Evolutionary conservation across 495 filamentous ascomycete genomes (phyloP).

Genomic region (Corynascus novoguineensis): DNA sequence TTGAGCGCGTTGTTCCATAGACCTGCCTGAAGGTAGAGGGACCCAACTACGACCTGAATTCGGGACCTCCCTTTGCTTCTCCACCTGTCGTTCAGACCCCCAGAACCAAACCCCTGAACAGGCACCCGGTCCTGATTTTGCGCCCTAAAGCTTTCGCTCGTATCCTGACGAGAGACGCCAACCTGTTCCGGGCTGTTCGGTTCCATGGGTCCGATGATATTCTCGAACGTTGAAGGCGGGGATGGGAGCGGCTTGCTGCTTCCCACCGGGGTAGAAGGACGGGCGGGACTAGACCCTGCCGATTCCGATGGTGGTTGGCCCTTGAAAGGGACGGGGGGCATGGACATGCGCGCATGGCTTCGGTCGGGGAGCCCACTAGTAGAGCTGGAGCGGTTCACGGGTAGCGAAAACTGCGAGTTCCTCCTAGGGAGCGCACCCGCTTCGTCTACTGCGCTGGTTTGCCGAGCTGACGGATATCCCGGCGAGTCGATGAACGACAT

Average conservation of each 20-base stretch:
- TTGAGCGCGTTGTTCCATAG: constrained; percentile 85
- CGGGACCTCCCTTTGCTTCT: constrained; percentile 80
- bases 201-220: constrained; percentile 48
- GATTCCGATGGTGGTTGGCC: constrained; percentile 30
- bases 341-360: constrained; percentile 66
- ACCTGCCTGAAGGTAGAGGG: constrained; percentile 80
- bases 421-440: constrained; percentile 37
- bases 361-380: constrained; percentile 43
- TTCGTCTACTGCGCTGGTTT: constrained; percentile 38
- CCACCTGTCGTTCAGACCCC: constrained; percentile 63
- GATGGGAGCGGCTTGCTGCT: constrained; percentile 44
- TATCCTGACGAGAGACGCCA: constrained; percentile 27
- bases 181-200: constrained; percentile 32
- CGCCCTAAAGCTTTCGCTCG: constrained; percentile 36
- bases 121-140: constrained; percentile 71
- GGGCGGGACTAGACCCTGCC: constrained; percentile 43
- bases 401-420: constrained; percentile 50
- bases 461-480: constrained; percentile 34
- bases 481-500: constrained; percentile 78
- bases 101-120: constrained; percentile 77
- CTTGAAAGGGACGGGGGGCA: constrained; percentile 53
- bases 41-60: constrained; percentile 73
- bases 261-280: constrained; percentile 48
- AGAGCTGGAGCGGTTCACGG: constrained; percentile 44
- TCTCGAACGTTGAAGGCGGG: constrained; percentile 67